Evolutionary conservation across 2,329 filamentous ascomycete species (phyloP).

Genomic region (Neofusicoccum umdonicola): DNA sequence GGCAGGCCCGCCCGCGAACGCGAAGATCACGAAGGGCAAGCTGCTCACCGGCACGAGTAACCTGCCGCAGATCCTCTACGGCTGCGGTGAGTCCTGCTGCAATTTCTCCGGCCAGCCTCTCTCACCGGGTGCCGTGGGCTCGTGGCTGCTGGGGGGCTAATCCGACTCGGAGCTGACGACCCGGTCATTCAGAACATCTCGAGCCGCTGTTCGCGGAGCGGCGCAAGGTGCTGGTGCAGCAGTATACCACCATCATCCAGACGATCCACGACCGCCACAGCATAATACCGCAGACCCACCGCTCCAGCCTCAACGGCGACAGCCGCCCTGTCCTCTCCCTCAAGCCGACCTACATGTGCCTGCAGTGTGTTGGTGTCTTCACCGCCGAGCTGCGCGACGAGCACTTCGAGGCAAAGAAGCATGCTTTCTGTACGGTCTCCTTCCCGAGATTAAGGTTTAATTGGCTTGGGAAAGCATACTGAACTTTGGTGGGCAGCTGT

Average conservation of each 20-base stretch:
- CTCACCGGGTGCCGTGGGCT: not conserved
- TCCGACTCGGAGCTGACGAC: not conserved
- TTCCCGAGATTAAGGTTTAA: not conserved
- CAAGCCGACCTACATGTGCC: slow-evolving; percentile 58
- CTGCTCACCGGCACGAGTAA: slow-evolving; percentile 36
- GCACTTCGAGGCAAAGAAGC: slow-evolving; percentile 67
- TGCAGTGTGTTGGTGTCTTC: slow-evolving; percentile 70
- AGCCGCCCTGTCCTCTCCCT: slow-evolving; percentile 59
- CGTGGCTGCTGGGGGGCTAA: not conserved
- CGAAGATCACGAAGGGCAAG: slow-evolving; percentile 37
- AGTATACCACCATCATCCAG: slow-evolving; percentile 70
- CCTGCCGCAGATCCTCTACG: slow-evolving; percentile 42
- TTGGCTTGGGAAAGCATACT: not conserved
- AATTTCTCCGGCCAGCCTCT: not conserved
- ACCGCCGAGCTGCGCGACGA: slow-evolving; percentile 63
- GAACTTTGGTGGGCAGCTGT: slow-evolving; percentile 56
- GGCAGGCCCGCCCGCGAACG: slow-evolving; percentile 24
- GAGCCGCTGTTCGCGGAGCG: slow-evolving; percentile 66
- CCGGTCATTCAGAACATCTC: slow-evolving; percentile 62
- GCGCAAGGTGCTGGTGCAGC: slow-evolving; percentile 65
- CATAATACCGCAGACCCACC: slow-evolving; percentile 65
- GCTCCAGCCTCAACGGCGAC: slow-evolving; percentile 46
- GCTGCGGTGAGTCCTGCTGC: slow-evolving; percentile 34
- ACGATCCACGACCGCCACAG: slow-evolving; percentile 67
- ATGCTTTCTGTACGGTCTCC: slow-evolving; percentile 65